These are phyloP conservation scores for Penicillium egyptiacum DNA, from an alignment of 495 filamentous ascomycete species.

Conservation along the genomic window DNA sequence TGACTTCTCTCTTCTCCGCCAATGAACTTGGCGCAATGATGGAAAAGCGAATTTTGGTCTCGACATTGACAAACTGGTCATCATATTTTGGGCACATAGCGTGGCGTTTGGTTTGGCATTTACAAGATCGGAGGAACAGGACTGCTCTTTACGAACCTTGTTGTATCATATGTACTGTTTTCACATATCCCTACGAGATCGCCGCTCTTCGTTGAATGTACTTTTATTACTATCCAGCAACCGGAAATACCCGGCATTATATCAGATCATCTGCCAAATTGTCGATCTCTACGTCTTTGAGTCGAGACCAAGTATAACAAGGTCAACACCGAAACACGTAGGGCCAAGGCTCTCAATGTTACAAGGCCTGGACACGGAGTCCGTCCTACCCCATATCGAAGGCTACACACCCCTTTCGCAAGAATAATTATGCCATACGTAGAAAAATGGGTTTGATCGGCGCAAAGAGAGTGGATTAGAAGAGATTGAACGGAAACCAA, in stretches of 20 bases:
- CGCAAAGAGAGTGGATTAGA: neutral
- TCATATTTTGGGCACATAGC: conserved; percentile 45
- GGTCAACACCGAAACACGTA: neutral
- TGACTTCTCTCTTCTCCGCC: neutral
- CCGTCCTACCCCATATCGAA: neutral
- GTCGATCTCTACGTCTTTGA: conserved; percentile 19
- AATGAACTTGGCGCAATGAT: neutral
- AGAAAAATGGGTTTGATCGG: neutral
- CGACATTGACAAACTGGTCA: conserved; percentile 13
- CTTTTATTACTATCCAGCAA: conserved; percentile 19
- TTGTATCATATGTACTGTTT: conserved; percentile 29
- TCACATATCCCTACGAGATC: conserved; percentile 45
- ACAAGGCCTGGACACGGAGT: neutral
- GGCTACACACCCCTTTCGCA: neutral
- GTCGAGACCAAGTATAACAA: neutral
- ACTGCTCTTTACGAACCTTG: conserved; percentile 11
- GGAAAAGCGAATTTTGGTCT: conserved; percentile 2
- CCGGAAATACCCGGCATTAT: neutral
- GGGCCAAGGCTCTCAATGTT: neutral
- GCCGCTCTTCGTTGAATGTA: conserved; percentile 43
- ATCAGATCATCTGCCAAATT: neutral
- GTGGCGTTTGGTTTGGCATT: conserved; percentile 47
- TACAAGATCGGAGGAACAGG: conserved; percentile 23
- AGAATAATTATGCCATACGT: neutral
- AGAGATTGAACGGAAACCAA: neutral